Conservation (phyloP, 1,139 yeast species). For the Candida sojae region DNA sequence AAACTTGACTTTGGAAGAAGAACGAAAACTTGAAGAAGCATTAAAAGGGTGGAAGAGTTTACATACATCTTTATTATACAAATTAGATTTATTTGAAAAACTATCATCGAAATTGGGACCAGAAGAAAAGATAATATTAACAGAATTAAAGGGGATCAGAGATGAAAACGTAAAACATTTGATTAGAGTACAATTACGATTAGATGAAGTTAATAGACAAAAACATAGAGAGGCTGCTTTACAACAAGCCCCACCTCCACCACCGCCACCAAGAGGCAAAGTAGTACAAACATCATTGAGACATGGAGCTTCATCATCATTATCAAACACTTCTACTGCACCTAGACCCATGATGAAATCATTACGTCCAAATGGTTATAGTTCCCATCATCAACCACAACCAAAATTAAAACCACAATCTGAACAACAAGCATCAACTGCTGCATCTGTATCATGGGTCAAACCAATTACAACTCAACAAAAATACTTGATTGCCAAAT, state of each 20-base stretch:
- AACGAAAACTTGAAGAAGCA: conserved; percentile 53
- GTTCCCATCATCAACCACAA: conserved; percentile 6
- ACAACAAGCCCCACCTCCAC: conserved; percentile 12
- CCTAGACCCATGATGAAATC: conserved; percentile 37
- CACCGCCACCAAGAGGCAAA: conserved; percentile 16
- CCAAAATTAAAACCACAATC: conserved; percentile 8
- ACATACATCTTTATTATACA: conserved; percentile 59
- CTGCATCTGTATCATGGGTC: conserved; percentile 51
- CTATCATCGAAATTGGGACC: conserved; percentile 31
- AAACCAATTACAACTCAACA: conserved; percentile 20
- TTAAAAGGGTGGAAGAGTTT: conserved; percentile 71
- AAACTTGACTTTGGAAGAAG: conserved; percentile 60
- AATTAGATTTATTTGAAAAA: conserved; percentile 57
- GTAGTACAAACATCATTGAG: conserved; percentile 33
- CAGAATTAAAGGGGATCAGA: conserved; percentile 49
- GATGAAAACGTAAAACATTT: conserved; percentile 54
- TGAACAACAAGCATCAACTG: conserved; percentile 35
- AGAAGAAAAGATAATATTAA: conserved; percentile 45
- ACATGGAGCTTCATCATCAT: conserved; percentile 7
- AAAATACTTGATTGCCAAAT: conserved; percentile 12
- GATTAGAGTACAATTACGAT: conserved; percentile 42
- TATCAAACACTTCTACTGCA: conserved; percentile 3
- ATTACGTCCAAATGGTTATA: conserved; percentile 26
- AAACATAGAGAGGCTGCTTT: conserved; percentile 13
- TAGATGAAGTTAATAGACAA: conserved; percentile 38